Evolutionary conservation across 2,329 filamentous ascomycete species (phyloP).

Genomic region (Scedosporium aurantiacum): DNA sequence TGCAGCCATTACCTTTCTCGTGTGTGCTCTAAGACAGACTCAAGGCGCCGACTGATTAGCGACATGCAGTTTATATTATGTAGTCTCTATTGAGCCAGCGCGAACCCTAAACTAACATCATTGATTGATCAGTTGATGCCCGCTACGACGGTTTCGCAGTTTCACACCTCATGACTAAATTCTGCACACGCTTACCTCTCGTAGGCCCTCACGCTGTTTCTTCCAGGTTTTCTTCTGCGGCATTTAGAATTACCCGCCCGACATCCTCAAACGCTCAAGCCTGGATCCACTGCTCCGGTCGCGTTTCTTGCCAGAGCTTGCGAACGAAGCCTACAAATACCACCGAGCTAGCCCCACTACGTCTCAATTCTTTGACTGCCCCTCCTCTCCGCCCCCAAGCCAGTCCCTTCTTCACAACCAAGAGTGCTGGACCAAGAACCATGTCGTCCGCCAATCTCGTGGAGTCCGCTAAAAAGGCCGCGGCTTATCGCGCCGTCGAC

Average conservation of each 20-base stretch:
- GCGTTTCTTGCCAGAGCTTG: background rate
- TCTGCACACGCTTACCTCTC: background rate
- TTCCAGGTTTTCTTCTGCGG: background rate
- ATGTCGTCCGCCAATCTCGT: slow-evolving; percentile 37
- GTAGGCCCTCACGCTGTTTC: background rate
- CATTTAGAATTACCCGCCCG: slow-evolving; percentile 20
- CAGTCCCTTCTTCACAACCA: background rate
- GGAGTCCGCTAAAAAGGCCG: slow-evolving; percentile 64
- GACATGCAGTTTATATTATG: no score
- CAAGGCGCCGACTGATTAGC: no score
- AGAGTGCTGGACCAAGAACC: slow-evolving; percentile 10
- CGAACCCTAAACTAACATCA: no score
- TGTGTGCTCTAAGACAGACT: no score
- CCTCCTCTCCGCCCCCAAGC: background rate
- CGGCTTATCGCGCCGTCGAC: slow-evolving; percentile 61
- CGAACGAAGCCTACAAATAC: background rate
- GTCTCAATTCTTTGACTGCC: background rate
- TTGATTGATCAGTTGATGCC: background rate
- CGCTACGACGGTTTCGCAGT: background rate
- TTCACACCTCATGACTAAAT: background rate
- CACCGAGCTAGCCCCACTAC: background rate
- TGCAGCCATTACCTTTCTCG: no score
- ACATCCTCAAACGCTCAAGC: background rate
- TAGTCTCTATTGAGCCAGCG: no score
- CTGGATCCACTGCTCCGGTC: background rate